phyloP scores from a whole-genome alignment of 2,329 filamentous ascomycete species.

The Arthrobotrys entomopaga region DNA sequence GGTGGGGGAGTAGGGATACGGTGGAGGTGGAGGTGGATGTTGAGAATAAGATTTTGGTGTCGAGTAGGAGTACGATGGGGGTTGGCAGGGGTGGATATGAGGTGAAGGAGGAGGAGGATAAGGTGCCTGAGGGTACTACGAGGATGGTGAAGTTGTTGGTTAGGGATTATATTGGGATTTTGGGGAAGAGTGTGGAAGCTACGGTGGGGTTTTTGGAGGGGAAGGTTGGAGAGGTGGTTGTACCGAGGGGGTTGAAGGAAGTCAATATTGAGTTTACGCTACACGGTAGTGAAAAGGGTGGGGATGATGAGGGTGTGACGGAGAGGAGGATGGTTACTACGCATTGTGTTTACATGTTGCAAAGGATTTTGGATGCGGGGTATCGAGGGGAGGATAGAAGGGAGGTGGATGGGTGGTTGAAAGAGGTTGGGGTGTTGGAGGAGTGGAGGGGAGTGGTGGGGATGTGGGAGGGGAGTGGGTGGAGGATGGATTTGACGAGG shows the following conservation, averaged over 20 bases:
- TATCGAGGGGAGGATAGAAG: slow-evolving; percentile 29
- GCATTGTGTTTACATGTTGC: slow-evolving; percentile 41
- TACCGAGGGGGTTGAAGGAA: slow-evolving; percentile 38
- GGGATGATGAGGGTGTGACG: slow-evolving; percentile 30
- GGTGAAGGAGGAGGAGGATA: slow-evolving; percentile 4
- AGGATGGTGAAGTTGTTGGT: slow-evolving; percentile 22
- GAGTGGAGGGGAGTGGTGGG: slow-evolving; percentile 39
- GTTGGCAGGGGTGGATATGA: slow-evolving; percentile 21
- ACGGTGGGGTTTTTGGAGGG: slow-evolving; percentile 32
- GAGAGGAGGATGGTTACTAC: slow-evolving; percentile 38
- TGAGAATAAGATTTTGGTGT: slow-evolving; percentile 14
- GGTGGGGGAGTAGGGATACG: slow-evolving; percentile 38
- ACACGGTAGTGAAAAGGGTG: slow-evolving; percentile 23
- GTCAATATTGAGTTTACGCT: slow-evolving; percentile 34
- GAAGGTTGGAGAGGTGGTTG: slow-evolving; percentile 25
- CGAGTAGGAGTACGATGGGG: slow-evolving; percentile 39
- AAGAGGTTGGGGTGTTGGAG: slow-evolving; percentile 26
- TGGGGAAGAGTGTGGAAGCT: slow-evolving; percentile 23
- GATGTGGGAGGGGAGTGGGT: slow-evolving; percentile 35
- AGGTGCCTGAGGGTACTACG: slow-evolving; percentile 32
- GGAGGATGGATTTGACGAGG: slow-evolving; percentile 43
- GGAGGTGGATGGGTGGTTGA: slow-evolving; percentile 45
- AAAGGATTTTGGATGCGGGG: slow-evolving; percentile 41
- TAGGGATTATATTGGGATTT: slow-evolving; percentile 34
- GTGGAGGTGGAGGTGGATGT: slow-evolving; percentile 30